Conservation (phyloP, 305 asterid genomes). For the Fraxinus velutina region DNA sequence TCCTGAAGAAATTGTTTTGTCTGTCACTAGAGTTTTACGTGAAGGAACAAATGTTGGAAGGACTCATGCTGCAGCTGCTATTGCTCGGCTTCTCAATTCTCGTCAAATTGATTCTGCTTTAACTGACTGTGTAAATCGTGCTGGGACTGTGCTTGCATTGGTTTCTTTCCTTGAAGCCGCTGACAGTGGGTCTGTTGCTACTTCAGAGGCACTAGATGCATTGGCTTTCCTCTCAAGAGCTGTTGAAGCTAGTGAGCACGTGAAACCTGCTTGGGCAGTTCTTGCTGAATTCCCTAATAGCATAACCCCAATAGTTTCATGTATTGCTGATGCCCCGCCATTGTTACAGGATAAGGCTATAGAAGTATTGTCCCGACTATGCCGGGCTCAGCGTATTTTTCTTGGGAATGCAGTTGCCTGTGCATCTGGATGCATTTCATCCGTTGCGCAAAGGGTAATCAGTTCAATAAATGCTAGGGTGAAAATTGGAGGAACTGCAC, state of each 20-base stretch:
- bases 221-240: conserved; percentile 77
- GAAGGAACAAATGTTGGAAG: conserved; percentile 75
- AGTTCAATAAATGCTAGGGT: conserved; percentile 56
- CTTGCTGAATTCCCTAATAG: conserved; percentile 86
- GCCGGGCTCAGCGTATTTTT: conserved; percentile 64
- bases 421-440: conserved; percentile 73
- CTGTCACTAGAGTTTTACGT: conserved; percentile 81
- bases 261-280: conserved; percentile 85
- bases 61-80: conserved; percentile 88
- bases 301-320: conserved; percentile 73
- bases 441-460: conserved; percentile 69
- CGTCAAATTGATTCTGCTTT: conserved; percentile 62
- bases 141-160: conserved; percentile 89
- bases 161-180: conserved; percentile 81
- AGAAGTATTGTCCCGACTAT: conserved; percentile 73
- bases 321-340: conserved; percentile 77
- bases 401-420: conserved; percentile 69
- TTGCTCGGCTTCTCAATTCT: conserved; percentile 79
- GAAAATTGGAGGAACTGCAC: conserved; percentile 92
- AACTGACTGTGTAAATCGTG: conserved; percentile 70
- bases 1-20: conserved; percentile 74
- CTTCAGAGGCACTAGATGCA: conserved; percentile 81
- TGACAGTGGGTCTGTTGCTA: conserved; percentile 59
- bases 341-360: conserved; percentile 86
- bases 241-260: conserved; percentile 50